phyloP scores from a whole-genome alignment of 169 alveolate species.

The Cystoisospora suis region DNA sequence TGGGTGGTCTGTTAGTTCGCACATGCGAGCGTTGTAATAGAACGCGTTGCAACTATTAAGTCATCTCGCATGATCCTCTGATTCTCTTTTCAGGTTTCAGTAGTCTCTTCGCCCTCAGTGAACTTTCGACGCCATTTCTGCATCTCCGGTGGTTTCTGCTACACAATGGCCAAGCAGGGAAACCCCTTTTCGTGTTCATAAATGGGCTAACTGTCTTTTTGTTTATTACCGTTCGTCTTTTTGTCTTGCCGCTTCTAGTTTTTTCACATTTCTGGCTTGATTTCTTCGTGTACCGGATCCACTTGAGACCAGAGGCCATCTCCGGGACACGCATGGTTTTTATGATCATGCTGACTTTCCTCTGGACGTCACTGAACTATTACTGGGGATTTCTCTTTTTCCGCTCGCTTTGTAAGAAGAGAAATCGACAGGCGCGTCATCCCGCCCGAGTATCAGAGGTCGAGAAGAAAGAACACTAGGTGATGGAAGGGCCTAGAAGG shows the following conservation, averaged over 20 bases:
- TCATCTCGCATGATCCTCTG: not conserved
- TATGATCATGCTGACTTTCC: slow-evolving; percentile 19
- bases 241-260: slow-evolving; percentile 28
- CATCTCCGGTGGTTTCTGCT: slow-evolving; percentile 47
- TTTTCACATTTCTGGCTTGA: slow-evolving; percentile 19
- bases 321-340: not conserved
- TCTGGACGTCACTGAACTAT: slow-evolving; percentile 29
- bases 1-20: no score
- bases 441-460: no score
- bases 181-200: not conserved
- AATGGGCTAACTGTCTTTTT: not conserved
- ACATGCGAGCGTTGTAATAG: no score
- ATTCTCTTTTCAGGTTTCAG: not conserved
- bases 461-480: no score
- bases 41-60: no score
- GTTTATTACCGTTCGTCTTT: not conserved
- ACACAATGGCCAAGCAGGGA: not conserved
- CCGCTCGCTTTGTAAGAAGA: not conserved
- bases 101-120: slow-evolving; percentile 26
- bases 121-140: slow-evolving; percentile 48
- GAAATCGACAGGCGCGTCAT: no score
- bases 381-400: slow-evolving; percentile 30
- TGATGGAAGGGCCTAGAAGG: no score
- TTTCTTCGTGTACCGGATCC: not conserved
- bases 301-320: not conserved